Evolutionary conservation across 257 asterid genomes (phyloP).

Genomic region (Solanum neorickii): DNA sequence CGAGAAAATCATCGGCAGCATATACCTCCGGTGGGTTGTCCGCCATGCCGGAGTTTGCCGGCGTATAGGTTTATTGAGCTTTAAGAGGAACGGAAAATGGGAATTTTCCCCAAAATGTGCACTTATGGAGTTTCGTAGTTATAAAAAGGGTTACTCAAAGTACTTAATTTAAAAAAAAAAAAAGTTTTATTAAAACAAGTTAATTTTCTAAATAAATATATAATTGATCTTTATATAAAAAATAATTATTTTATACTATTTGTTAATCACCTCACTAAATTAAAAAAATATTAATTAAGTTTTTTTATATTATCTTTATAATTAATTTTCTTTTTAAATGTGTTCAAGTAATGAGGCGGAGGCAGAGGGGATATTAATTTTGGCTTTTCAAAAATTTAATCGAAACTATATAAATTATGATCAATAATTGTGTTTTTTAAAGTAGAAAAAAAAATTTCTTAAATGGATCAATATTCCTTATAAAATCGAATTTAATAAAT

Average conservation of each 20-base stretch:
- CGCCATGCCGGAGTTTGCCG: slow-evolving; percentile 23
- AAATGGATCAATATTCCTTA: background rate
- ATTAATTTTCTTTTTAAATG: too few relatives aligned
- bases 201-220: background rate
- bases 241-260: too few relatives aligned
- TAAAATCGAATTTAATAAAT: too few relatives aligned
- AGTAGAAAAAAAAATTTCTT: too few relatives aligned
- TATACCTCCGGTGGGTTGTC: slow-evolving; percentile 41
- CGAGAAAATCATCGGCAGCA: slow-evolving; percentile 58
- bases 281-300: too few relatives aligned
- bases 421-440: too few relatives aligned
- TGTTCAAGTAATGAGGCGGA: too few relatives aligned
- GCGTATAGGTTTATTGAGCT: background rate
- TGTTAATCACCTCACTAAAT: background rate
- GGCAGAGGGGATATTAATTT: rapidly evolving
- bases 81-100: background rate
- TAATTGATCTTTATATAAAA: too few relatives aligned
- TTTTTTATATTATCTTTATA: too few relatives aligned
- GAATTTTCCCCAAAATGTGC: background rate
- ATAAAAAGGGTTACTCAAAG: background rate
- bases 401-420: background rate
- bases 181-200: background rate
- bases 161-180: background rate
- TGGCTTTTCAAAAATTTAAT: background rate
- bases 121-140: background rate